phyloP scores from a whole-genome alignment of 2,329 filamentous ascomycete genomes.

The Fusarium pseudonygamai region DNA sequence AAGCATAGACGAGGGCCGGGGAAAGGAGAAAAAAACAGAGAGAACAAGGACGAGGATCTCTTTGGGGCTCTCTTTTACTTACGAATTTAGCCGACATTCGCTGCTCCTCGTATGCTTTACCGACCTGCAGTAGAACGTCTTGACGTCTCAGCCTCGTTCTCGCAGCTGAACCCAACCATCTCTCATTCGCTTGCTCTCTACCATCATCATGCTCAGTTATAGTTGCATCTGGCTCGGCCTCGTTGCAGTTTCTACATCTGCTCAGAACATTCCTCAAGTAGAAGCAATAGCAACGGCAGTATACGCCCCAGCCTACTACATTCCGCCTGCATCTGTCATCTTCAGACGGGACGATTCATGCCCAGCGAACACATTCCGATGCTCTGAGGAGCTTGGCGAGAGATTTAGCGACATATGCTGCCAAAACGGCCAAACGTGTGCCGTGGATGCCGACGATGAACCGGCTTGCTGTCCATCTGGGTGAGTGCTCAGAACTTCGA shows the following conservation, averaged over 20 bases:
- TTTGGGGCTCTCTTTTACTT: conserved; percentile 2
- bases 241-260: conserved; percentile 29
- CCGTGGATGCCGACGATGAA: conserved; percentile 57
- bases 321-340: conserved; percentile 35
- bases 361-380: conserved; percentile 61
- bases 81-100: not conserved
- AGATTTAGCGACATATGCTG: conserved; percentile 62
- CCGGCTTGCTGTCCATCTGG: conserved; percentile 65
- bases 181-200: not conserved
- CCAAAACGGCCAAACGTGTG: conserved; percentile 59
- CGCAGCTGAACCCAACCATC: conserved; percentile 11
- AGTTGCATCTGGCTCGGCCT: conserved; percentile 36
- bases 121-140: conserved; percentile 24
- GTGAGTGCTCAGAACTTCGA: conserved; percentile 49
- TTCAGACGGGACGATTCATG: conserved; percentile 50
- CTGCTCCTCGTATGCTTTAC: conserved; percentile 17
- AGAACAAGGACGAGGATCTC: not conserved
- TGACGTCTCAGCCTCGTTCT: conserved; percentile 9
- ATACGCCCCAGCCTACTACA: conserved; percentile 29
- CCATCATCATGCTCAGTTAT: conserved; percentile 35
- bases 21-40: conserved; percentile 12
- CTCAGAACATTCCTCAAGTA: conserved; percentile 29
- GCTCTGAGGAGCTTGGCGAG: conserved; percentile 56
- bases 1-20: conserved; percentile 4
- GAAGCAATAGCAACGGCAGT: conserved; percentile 30